Percentiles rank a stretch among this genome's conserved stretches.
Conservation (phyloP, 2,329 filamentous ascomycete species). For the Claviceps sp. region DNA sequence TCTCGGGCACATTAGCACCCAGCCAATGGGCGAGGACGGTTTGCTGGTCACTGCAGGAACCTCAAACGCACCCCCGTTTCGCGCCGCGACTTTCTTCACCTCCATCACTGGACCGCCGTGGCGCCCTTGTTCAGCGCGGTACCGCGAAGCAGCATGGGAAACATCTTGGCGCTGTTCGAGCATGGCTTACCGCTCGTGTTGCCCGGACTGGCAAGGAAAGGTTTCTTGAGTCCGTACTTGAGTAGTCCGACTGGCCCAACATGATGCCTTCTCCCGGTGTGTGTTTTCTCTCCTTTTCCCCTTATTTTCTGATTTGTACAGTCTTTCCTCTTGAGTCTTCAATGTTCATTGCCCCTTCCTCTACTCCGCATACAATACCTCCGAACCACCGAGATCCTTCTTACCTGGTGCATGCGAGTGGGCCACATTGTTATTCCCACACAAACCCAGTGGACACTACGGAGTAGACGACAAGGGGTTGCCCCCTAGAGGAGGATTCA, state of each 20-base stretch:
- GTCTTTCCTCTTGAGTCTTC: not conserved
- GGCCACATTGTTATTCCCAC: too few species aligned
- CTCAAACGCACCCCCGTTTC: constrained; percentile 6
- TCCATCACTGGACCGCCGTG: not conserved
- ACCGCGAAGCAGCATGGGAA: not conserved
- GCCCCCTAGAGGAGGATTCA: too few species aligned
- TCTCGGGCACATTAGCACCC: not conserved
- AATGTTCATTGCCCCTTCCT: not conserved
- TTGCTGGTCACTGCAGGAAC: not conserved
- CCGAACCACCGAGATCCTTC: too few species aligned
- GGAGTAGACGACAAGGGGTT: too few species aligned
- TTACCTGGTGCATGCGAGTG: too few species aligned
- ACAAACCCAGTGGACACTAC: too few species aligned
- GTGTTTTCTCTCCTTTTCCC: not conserved
- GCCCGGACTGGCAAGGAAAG: not conserved
- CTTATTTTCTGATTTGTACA: not conserved
- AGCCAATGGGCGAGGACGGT: not conserved
- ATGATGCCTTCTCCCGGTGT: not conserved
- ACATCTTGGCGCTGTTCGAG: too few species aligned
- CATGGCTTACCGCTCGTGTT: not conserved
- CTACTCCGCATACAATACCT: not conserved
- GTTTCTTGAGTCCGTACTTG: not conserved
- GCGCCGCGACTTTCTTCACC: not conserved
- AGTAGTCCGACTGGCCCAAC: not conserved
- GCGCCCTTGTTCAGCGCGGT: not conserved